Percentiles rank a stretch among this genome's conserved stretches.
Conservation (phyloP, 352 stramenopile genomes). For the Phytophthora pini region DNA sequence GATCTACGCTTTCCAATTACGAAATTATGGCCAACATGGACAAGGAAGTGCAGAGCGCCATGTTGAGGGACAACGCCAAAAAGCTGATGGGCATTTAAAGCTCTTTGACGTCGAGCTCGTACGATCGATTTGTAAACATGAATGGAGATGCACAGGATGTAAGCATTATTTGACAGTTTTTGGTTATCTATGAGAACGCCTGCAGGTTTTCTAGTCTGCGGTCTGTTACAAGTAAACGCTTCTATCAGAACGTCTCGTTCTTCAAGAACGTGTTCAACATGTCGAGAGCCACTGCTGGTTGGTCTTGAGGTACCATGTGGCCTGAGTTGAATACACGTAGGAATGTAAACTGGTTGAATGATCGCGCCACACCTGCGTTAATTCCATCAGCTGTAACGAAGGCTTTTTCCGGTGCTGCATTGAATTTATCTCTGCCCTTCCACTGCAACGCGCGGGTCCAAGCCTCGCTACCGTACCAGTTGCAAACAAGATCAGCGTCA, state of each 20-base stretch:
- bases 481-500: constrained; percentile 94
- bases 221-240: constrained; percentile 6
- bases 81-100: constrained; percentile 34
- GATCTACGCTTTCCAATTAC: constrained; percentile 55
- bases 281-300: constrained; percentile 51
- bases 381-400: constrained; percentile 28
- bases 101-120: not conserved
- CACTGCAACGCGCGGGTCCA: constrained; percentile 94
- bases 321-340: constrained; percentile 59
- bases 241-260: constrained; percentile 23
- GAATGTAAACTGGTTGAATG: constrained; percentile 55
- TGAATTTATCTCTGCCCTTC: constrained; percentile 87
- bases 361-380: constrained; percentile 33
- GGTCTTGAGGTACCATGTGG: constrained; percentile 64
- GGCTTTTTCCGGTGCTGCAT: constrained; percentile 36
- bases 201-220: constrained; percentile 3
- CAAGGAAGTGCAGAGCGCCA: constrained; percentile 40
- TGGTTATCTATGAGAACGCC: constrained; percentile 18
- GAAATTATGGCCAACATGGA: constrained; percentile 54
- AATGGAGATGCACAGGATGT: constrained; percentile 6
- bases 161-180: constrained; percentile 21
- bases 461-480: constrained; percentile 95
- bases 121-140: not conserved
- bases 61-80: constrained; percentile 50
- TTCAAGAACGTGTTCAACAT: constrained; percentile 77